These are phyloP conservation scores for Starmerella kuoi DNA, from an alignment of 805 yeast genomes.

Conservation along the genomic window DNA sequence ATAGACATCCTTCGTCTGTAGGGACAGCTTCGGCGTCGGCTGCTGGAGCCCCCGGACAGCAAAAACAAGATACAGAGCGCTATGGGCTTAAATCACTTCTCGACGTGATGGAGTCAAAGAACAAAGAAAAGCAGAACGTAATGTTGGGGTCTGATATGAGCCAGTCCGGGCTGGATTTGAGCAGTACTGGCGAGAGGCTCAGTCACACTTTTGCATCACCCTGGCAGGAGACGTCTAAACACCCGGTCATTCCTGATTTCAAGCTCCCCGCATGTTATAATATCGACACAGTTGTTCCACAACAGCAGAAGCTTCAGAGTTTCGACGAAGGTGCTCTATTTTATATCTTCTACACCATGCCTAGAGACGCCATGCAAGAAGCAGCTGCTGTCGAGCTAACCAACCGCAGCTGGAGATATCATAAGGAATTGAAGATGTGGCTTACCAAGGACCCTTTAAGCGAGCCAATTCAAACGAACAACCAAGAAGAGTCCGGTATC, in stretches of 20 bases:
- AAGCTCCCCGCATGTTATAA: conserved; percentile 46
- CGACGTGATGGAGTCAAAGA: conserved; percentile 49
- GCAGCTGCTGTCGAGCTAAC: conserved; percentile 84
- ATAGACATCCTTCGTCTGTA: not conserved
- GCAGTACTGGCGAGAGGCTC: conserved; percentile 34
- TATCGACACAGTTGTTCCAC: conserved; percentile 35
- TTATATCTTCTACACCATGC: conserved; percentile 85
- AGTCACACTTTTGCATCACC: conserved; percentile 73
- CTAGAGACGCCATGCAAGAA: conserved; percentile 86
- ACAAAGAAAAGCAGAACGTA: conserved; percentile 48
- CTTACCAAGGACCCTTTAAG: conserved; percentile 81
- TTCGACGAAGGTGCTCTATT: conserved; percentile 88
- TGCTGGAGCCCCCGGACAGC: not conserved
- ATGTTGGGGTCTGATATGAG: conserved; percentile 67
- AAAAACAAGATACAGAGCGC: conserved; percentile 37
- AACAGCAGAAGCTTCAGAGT: conserved; percentile 34
- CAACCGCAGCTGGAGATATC: conserved; percentile 92
- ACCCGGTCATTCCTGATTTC: conserved; percentile 80
- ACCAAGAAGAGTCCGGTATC: conserved; percentile 82
- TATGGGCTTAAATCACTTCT: conserved; percentile 59
- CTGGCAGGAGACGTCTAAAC: conserved; percentile 85
- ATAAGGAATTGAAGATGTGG: conserved; percentile 93
- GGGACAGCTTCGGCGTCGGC: not conserved
- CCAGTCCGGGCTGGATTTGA: conserved; percentile 51
- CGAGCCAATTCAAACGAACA: conserved; percentile 72